A percentile compares a stretch with the other conserved stretches of the same genome.
phyloP scores from a whole-genome alignment of 129 eudicot genomes.

The Arctium minus region DNA sequence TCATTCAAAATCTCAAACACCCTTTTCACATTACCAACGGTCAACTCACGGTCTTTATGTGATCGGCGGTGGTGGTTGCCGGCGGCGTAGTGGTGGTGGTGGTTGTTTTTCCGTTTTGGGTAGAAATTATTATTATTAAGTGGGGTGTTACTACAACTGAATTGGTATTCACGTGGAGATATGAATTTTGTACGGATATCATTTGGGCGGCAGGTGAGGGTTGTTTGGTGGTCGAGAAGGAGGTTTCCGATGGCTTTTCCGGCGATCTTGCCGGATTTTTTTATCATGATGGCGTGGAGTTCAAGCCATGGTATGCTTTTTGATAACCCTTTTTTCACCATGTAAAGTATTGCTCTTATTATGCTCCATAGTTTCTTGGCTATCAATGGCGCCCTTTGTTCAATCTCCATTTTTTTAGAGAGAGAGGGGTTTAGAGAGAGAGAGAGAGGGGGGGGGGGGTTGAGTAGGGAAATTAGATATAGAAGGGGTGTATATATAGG shows the following conservation, averaged over 20 bases:
- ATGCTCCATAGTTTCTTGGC: constrained; percentile 61
- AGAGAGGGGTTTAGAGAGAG: constrained; percentile 2
- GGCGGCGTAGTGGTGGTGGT: constrained; percentile 14
- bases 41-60: neutral
- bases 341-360: constrained; percentile 42
- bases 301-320: constrained; percentile 58
- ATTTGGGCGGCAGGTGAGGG: constrained; percentile 54
- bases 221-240: constrained; percentile 48
- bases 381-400: constrained; percentile 39
- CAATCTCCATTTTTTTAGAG: constrained; percentile 34
- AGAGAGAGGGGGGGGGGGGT: constrained; percentile 7
- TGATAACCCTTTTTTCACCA: constrained; percentile 47
- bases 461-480: constrained; percentile 13
- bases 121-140: neutral
- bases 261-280: constrained; percentile 56
- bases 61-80: constrained; percentile 10
- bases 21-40: constrained; percentile 27
- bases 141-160: constrained; percentile 74
- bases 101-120: constrained; percentile 34
- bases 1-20: constrained; percentile 45
- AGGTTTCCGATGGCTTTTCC: constrained; percentile 58
- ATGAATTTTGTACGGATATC: constrained; percentile 40
- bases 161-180: constrained; percentile 63
- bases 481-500: constrained; percentile 34
- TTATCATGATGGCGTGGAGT: constrained; percentile 41